Conservation (phyloP, 2,329 filamentous ascomycete genomes). For the Aspergillus flavus region DNA sequence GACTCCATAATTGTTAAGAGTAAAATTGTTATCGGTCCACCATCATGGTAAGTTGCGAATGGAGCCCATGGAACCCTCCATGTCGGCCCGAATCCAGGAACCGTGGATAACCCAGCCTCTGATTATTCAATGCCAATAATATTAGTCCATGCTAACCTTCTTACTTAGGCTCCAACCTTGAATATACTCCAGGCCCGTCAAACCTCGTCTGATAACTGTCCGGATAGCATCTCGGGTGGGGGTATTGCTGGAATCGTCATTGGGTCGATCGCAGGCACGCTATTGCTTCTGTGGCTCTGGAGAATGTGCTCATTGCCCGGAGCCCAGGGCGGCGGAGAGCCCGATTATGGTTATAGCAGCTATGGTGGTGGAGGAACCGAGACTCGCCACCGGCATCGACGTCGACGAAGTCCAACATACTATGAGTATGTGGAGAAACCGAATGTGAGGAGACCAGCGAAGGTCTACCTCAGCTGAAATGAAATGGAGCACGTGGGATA, state of each 20-base stretch:
- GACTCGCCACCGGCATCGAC: constrained; percentile 23
- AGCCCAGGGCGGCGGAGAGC: constrained; percentile 23
- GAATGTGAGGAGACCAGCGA: constrained; percentile 36
- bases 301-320: constrained; percentile 29
- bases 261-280: constrained; percentile 41
- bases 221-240: constrained; percentile 36
- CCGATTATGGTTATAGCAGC: constrained; percentile 29
- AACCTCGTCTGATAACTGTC: constrained; percentile 20
- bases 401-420: constrained; percentile 27
- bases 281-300: constrained; percentile 42
- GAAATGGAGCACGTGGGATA: background rate
- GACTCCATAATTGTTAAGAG: background rate
- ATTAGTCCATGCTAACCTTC: background rate
- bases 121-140: background rate
- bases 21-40: background rate
- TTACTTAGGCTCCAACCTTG: constrained; percentile 24
- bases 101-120: constrained; percentile 3
- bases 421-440: constrained; percentile 39
- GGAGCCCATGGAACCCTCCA: background rate
- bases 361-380: constrained; percentile 17
- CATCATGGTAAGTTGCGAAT: background rate
- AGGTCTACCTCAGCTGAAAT: constrained; percentile 35
- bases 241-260: constrained; percentile 45
- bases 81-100: constrained; percentile 3
- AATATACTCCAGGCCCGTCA: constrained; percentile 27